Evolutionary conservation across 176 grass and related monocot species (phyloP).

Genomic region (Poa annua): DNA sequence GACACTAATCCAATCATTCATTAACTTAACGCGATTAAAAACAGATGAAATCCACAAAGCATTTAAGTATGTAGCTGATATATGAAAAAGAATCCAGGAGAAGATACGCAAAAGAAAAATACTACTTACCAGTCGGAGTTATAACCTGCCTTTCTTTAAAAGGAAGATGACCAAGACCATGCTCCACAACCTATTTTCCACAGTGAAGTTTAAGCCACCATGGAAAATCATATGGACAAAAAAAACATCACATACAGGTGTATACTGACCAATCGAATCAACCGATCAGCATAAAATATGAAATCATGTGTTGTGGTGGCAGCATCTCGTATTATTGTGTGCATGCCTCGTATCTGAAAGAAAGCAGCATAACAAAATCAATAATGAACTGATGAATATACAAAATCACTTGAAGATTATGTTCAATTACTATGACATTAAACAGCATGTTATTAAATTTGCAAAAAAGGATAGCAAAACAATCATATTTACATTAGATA

Average conservation of each 20-base stretch:
- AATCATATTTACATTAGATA: conserved; percentile 45
- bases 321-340: conserved; percentile 98
- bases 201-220: conserved; percentile 51
- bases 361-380: conserved; percentile 15
- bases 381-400: background rate
- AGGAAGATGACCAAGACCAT: conserved; percentile 84
- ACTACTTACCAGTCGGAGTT: conserved; percentile 87
- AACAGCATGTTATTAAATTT: background rate
- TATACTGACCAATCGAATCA: conserved; percentile 91
- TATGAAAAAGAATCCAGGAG: background rate
- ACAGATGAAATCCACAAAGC: background rate
- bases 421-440: conserved; percentile 23
- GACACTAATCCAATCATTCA: conserved; percentile 10
- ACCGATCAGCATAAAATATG: conserved; percentile 77
- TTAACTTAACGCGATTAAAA: conserved; percentile 12
- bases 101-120: background rate
- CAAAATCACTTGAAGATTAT: background rate
- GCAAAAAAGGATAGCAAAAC: conserved; percentile 7
- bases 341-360: conserved; percentile 94
- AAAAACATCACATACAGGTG: conserved; percentile 19
- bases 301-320: conserved; percentile 94
- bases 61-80: background rate
- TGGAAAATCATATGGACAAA: conserved; percentile 31
- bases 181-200: conserved; percentile 90
- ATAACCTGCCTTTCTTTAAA: conserved; percentile 84